Percentiles rank a stretch among this genome's conserved stretches.
These are phyloP conservation scores for Neohortaea acidophila DNA, from an alignment of 495 filamentous ascomycete species.

Conservation along the genomic window DNA sequence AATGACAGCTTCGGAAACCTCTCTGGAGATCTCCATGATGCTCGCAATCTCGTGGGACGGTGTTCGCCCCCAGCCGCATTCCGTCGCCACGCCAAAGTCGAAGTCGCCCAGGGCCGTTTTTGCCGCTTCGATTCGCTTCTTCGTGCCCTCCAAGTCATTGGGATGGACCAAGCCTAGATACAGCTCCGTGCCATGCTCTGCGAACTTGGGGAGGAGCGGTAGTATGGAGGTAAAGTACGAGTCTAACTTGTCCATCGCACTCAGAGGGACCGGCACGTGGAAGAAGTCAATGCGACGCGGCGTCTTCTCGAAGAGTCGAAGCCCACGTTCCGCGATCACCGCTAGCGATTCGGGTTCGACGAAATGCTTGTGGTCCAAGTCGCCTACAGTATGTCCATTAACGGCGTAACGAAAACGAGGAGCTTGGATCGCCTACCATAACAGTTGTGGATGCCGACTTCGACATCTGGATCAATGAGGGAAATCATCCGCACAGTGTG, in stretches of 20 bases:
- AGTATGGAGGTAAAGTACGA: constrained; percentile 26
- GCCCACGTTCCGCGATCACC: constrained; percentile 16
- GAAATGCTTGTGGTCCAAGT: constrained; percentile 30
- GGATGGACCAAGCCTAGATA: constrained; percentile 32
- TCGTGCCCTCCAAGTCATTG: constrained; percentile 28
- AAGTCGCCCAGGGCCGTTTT: constrained; percentile 21
- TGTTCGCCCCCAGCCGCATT: constrained; percentile 32
- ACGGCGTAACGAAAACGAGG: not conserved
- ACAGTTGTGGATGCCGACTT: constrained; percentile 33
- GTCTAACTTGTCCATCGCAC: constrained; percentile 19
- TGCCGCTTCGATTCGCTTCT: constrained; percentile 26
- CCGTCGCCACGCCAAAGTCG: constrained; percentile 30
- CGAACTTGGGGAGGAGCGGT: constrained; percentile 17
- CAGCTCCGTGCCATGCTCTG: constrained; percentile 19
- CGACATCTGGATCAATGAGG: constrained; percentile 24
- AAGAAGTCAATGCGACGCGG: constrained; percentile 26
- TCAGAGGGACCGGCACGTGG: constrained; percentile 33
- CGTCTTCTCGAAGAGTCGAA: constrained; percentile 5
- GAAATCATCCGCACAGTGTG: constrained; percentile 15
- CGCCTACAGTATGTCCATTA: constrained; percentile 16
- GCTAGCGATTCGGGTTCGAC: constrained; percentile 28
- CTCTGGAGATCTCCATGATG: constrained; percentile 16
- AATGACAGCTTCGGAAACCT: constrained; percentile 9
- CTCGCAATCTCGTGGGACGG: constrained; percentile 27
- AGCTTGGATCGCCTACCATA: constrained; percentile 20